Conservation (phyloP, 2,329 filamentous ascomycete species). For the Coniochaeta sp. region DNA sequence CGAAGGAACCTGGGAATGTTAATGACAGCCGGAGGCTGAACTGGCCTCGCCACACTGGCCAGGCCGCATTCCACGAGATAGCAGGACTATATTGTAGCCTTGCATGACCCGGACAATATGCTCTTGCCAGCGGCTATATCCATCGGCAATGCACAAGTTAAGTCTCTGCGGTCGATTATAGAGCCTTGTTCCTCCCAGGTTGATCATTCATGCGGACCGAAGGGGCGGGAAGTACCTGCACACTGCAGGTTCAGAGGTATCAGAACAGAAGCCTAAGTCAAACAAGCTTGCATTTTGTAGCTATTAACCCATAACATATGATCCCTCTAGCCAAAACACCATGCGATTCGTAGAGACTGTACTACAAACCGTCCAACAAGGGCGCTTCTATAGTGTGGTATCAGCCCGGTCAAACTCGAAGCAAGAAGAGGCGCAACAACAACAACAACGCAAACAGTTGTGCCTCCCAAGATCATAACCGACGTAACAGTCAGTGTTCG, state of each 20-base stretch:
- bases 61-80: too few relatives aligned
- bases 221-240: background rate
- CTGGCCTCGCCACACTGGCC: background rate
- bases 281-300: background rate
- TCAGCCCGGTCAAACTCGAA: background rate
- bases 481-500: background rate
- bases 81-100: too few relatives aligned
- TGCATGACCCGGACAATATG: background rate
- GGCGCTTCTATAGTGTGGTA: background rate
- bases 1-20: background rate
- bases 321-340: background rate
- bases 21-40: background rate
- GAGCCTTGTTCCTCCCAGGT: background rate
- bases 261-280: too few relatives aligned
- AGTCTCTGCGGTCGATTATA: background rate
- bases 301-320: too few relatives aligned
- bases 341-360: background rate
- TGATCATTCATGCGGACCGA: background rate
- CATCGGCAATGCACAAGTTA: background rate
- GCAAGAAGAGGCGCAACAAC: background rate
- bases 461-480: background rate
- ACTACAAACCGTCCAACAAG: background rate
- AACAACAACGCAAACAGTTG: background rate
- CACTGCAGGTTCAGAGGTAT: background rate
- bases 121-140: background rate